Base-by-base conservation (phyloP, 257 asterid genomes). In the Solanum dulcamara region DNA sequence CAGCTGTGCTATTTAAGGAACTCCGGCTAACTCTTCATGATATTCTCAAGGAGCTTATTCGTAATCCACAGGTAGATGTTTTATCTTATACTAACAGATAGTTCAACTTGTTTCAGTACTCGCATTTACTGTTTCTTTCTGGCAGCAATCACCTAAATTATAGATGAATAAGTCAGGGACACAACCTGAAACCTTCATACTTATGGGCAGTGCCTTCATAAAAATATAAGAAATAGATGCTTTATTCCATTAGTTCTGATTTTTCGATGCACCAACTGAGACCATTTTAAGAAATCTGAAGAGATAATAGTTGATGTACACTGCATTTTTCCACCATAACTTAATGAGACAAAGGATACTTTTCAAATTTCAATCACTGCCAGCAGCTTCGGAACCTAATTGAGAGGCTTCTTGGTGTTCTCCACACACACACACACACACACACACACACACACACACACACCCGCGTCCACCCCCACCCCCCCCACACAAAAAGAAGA, bases 1-100 rank as follows among this genome's bases (percentile, higher is more conserved):
- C 96, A 81, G 98, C 97, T 83, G 98, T 96, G 80, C 97, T 96
- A 62, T 96, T 96, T 66, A 96, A 96, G 89, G 95, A 93, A 90
- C 98, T 96, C 26, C 94, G 98, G 68, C 85, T 72, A 81, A 96
- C 96, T 42, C 95, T 96, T 88, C 94, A 92, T 87, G 93, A 94
- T 68, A 91, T 96, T 89, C 91, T 96, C 26, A 93, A 93, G 93
- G 97, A 92, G 90, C 96, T 96, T 75, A 93, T 94, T 86, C 90
- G 94, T 74, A 91, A 92, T 87, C 99, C 98, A 48, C 93, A 93
- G 98, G 99, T 96, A 90, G 67, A 81, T 51, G 87, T 57, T 87
- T 44, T 53, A 30, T 79, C 42, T 48, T 30, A 30, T 44, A 28
- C 59, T 44, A 8, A 10, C 18, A 10, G 64, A 32, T 48, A 15